Evolutionary conservation across 352 stramenopile species (phyloP), one percentile per base, ranked within the genome.

Genomic region (Phytophthora citricola): DNA sequence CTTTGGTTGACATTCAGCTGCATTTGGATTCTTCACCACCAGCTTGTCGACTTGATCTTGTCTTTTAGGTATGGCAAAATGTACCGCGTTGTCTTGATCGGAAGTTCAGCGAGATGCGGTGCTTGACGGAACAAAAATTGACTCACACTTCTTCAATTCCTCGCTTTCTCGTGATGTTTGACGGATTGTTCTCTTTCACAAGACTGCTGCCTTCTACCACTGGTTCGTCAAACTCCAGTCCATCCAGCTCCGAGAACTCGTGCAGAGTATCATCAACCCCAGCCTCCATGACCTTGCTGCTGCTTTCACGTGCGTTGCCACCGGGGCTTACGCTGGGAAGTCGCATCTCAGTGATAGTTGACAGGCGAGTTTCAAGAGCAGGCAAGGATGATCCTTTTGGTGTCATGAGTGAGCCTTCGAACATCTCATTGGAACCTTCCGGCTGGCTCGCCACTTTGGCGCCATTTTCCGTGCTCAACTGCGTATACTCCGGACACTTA

Each of bases 151-250:
- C 81, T 53, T 82, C 83, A 34, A 90, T 75, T 51, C 78, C 78
- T 41, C 81, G 82, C 75, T 93, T 90, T 54, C 75, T 83, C n/a
- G 73, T 29, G 55, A 78, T 73, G 58, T 76, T 68, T 15, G 56
- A 78, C 50, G 76, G 58, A 15, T 79, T 73, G 67, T 91, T 90
- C 36, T 91, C 84, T 66, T 90, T 93, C 71, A 81, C 84, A 61
- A 75, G 79, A 59, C 76, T 77, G 44, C 68, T 73, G 52, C 75
- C 79, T 31, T 85, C 81, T 57, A 79, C 69, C 47, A 90, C 64
- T n/a, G 87, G 80, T 24, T 91, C 82, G 26, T 81, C 76, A 56
- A 94, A 90, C 61, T 91, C 83, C 27, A 94, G 73, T 41, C 87
- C 84, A 2, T 81, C 75, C 38, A 94, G 92, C 57, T 94, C 84